These are phyloP conservation scores for Golubevia pallescens DNA, from an alignment of 1,284 basidiomycete genomes.

Conservation along the genomic window DNA sequence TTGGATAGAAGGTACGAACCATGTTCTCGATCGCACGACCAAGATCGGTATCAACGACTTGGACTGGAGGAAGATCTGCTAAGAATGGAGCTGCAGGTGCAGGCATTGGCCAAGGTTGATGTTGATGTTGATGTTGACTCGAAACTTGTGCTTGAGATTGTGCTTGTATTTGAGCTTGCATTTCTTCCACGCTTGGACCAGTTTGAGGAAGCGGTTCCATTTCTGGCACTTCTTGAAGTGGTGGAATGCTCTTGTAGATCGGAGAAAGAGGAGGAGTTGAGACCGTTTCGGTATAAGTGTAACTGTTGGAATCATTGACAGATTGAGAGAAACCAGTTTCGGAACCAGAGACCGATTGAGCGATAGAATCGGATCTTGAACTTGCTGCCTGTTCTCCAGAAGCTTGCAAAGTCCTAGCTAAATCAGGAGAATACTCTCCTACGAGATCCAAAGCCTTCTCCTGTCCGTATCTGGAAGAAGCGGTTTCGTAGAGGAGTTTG, in stretches of 20 bases:
- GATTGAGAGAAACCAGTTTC: background rate
- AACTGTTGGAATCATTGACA: background rate
- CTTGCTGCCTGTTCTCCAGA: background rate
- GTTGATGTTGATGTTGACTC: background rate
- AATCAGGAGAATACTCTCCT: background rate
- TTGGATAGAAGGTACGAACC: conserved; percentile 1
- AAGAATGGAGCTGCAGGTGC: background rate
- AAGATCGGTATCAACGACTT: conserved; percentile 43
- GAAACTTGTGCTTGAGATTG: too few relatives aligned
- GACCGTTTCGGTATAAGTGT: background rate
- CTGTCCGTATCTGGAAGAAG: background rate
- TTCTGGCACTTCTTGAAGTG: background rate
- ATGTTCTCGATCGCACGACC: conserved; percentile 15
- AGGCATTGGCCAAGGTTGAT: background rate
- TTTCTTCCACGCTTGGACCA: background rate
- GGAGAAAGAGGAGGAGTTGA: background rate
- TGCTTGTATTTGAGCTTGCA: background rate
- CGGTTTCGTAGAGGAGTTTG: background rate
- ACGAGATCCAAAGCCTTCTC: background rate
- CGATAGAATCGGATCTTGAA: background rate
- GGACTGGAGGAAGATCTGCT: conserved; percentile 24
- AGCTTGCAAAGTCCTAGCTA: background rate
- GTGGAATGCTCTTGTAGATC: background rate
- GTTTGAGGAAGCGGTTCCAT: background rate
- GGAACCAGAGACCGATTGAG: background rate